Evolutionary conservation across 495 filamentous ascomycete genomes (phyloP).

Genomic region (Aspergillus nanangensis): DNA sequence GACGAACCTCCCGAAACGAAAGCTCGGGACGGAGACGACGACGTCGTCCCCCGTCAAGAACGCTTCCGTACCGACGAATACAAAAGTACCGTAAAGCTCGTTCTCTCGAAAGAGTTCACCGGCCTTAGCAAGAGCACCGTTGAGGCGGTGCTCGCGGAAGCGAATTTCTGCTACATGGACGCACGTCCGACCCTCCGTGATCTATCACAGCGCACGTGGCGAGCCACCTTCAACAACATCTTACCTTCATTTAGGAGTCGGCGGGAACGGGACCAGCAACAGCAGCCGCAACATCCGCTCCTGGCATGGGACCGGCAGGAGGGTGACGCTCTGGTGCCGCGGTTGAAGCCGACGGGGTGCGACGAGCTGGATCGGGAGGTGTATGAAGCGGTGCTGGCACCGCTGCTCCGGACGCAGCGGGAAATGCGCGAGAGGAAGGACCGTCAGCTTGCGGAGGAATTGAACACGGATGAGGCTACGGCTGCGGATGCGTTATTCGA

Average conservation of each 20-base stretch:
- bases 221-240: slow-evolving; percentile 70
- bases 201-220: slow-evolving; percentile 80
- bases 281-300: slow-evolving; percentile 60
- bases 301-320: slow-evolving; percentile 56
- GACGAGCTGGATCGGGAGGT: slow-evolving; percentile 80
- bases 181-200: slow-evolving; percentile 68
- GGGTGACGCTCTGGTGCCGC: slow-evolving; percentile 48
- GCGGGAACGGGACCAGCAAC: slow-evolving; percentile 54
- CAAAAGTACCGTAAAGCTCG: slow-evolving; percentile 60
- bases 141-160: slow-evolving; percentile 83
- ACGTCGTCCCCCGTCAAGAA: slow-evolving; percentile 59
- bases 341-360: slow-evolving; percentile 66
- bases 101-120: slow-evolving; percentile 74
- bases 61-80: slow-evolving; percentile 70
- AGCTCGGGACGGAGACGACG: slow-evolving; percentile 10
- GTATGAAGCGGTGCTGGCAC: slow-evolving; percentile 58
- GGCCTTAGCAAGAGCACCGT: slow-evolving; percentile 74
- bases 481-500: slow-evolving; percentile 68
- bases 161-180: slow-evolving; percentile 81
- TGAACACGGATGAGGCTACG: slow-evolving; percentile 76
- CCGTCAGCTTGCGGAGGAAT: slow-evolving; percentile 52
- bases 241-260: slow-evolving; percentile 64
- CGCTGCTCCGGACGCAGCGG: slow-evolving; percentile 50
- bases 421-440: slow-evolving; percentile 61
- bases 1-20: slow-evolving; percentile 11